Evolutionary conservation across 2,329 filamentous ascomycete genomes (phyloP).

Genomic region (Sclerotiophoma versabilis): DNA sequence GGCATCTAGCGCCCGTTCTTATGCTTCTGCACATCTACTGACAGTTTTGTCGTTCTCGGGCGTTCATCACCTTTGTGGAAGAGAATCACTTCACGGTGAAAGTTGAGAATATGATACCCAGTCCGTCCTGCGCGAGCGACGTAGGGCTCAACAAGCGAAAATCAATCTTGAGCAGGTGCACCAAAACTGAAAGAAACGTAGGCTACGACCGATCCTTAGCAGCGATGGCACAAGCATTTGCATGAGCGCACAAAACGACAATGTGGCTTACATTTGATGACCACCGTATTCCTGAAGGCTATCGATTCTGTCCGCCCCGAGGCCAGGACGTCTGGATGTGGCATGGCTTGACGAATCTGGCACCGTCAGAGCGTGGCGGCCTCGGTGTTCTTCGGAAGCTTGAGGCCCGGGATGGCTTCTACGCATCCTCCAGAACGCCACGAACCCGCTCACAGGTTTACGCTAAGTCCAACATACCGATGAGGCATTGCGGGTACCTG

Average conservation of each 20-base stretch:
- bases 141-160: neutral
- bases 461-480: constrained; percentile 6
- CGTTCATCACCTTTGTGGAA: neutral
- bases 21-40: neutral
- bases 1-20: constrained; percentile 2
- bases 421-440: constrained; percentile 14
- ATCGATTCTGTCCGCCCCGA: constrained; percentile 16
- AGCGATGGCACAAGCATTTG: neutral
- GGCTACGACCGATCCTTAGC: neutral
- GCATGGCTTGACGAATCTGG: constrained; percentile 9
- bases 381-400: constrained; percentile 5
- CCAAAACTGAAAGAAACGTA: neutral
- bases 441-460: constrained; percentile 3
- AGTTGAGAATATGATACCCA: too few species aligned
- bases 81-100: too few species aligned
- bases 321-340: constrained; percentile 7
- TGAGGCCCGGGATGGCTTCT: constrained; percentile 3
- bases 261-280: constrained; percentile 13
- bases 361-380: constrained; percentile 3
- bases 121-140: too few species aligned
- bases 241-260: constrained; percentile 1
- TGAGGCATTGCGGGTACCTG: constrained; percentile 9
- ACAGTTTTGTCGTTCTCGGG: neutral
- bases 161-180: neutral
- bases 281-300: constrained; percentile 9